A percentile compares a stretch with the other conserved stretches of the same genome.
phyloP scores from a whole-genome alignment of 179 eudicot species.

The Actinidia arguta region DNA sequence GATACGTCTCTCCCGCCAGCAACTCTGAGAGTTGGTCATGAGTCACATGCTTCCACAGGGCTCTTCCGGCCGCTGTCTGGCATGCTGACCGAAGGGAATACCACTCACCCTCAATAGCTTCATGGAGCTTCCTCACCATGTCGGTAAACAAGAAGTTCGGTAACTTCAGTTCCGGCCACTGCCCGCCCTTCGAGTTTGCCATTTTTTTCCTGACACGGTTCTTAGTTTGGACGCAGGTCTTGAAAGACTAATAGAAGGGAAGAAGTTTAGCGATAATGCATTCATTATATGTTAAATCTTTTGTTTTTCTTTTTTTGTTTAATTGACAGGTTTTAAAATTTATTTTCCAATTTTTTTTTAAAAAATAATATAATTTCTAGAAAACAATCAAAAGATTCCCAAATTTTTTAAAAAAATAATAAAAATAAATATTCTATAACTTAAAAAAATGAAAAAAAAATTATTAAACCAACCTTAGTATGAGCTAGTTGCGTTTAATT shows the following conservation, averaged over 20 bases:
- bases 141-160: slow-evolving; percentile 51
- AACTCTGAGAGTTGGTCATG: slow-evolving; percentile 80
- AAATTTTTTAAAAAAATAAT: too few species aligned
- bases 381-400: too few species aligned
- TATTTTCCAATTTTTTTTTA: too few species aligned
- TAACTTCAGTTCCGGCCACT: slow-evolving; percentile 73
- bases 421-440: too few species aligned
- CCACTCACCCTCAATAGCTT: slow-evolving; percentile 70
- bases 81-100: slow-evolving; percentile 72
- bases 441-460: too few species aligned
- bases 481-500: too few species aligned
- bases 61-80: slow-evolving; percentile 94
- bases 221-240: not conserved
- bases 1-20: slow-evolving; percentile 77
- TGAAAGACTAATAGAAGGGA: slow-evolving; percentile 21
- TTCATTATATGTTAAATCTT: slow-evolving; percentile 1
- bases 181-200: slow-evolving; percentile 37
- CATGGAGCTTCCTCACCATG: slow-evolving; percentile 55
- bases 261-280: slow-evolving; percentile 22
- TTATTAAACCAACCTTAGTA: too few species aligned
- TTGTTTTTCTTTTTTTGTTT: not conserved
- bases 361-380: too few species aligned
- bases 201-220: slow-evolving; percentile 46
- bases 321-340: too few species aligned
- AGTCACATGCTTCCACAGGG: slow-evolving; percentile 88